These are phyloP conservation scores for Colletotrichum shisoi DNA, from an alignment of 2,329 filamentous ascomycete genomes.

Conservation along the genomic window DNA sequence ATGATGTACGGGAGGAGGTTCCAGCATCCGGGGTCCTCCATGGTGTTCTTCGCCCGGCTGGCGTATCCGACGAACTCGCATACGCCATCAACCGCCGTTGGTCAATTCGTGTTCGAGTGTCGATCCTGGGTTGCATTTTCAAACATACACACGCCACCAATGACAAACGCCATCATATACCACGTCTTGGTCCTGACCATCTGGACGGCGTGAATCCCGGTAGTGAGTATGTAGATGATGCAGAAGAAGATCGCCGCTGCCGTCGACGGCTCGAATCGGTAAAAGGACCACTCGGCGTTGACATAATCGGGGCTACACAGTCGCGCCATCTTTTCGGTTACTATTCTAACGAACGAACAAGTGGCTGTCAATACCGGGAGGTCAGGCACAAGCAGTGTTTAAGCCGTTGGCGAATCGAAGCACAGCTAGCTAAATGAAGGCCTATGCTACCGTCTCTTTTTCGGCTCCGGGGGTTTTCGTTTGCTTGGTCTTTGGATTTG, in stretches of 20 bases:
- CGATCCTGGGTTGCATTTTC: background rate
- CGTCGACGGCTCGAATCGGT: constrained; percentile 36
- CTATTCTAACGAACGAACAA: no score
- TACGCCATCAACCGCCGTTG: constrained; percentile 5
- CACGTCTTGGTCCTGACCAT: constrained; percentile 33
- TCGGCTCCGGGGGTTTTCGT: background rate
- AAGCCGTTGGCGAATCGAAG: background rate
- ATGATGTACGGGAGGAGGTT: constrained; percentile 54
- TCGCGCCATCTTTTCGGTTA: constrained; percentile 10
- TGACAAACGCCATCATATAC: constrained; percentile 36
- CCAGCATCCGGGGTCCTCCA: constrained; percentile 46
- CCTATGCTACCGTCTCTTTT: background rate
- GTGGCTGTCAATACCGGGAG: background rate
- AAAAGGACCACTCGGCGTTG: constrained; percentile 28
- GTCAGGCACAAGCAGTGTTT: background rate
- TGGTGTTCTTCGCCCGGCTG: constrained; percentile 21
- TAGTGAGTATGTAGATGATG: constrained; percentile 23
- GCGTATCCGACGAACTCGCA: constrained; percentile 35
- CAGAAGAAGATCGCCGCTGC: constrained; percentile 34
- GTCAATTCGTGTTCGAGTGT: background rate
- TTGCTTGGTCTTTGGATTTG: background rate
- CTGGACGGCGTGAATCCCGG: constrained; percentile 30
- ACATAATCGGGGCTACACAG: constrained; percentile 25
- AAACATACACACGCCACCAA: constrained; percentile 35
- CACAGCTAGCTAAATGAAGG: no score